These are phyloP conservation scores for Phytophthora rubi DNA, from an alignment of 352 stramenopile species.

Conservation along the genomic window DNA sequence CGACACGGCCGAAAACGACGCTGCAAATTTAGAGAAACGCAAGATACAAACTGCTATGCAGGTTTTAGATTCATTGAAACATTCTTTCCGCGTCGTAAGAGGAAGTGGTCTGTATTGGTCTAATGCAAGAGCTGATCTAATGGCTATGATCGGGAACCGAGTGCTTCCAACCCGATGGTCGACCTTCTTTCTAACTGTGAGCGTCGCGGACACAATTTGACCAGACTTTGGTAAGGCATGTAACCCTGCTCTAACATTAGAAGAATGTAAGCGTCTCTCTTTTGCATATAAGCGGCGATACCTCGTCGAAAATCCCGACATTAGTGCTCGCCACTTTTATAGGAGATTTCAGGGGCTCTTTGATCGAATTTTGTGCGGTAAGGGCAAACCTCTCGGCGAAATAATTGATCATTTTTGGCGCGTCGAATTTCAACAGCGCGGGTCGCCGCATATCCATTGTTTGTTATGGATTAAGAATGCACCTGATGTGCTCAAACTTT, in stretches of 20 bases:
- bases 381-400: slow-evolving; percentile 10
- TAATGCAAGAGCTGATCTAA: background rate
- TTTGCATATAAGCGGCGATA: background rate
- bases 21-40: too few species aligned
- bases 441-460: slow-evolving; percentile 32
- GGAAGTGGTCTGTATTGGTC: slow-evolving; percentile 2
- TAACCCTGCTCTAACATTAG: slow-evolving; percentile 6
- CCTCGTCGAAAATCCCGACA: slow-evolving; percentile 5
- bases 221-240: slow-evolving; percentile 33
- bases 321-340: slow-evolving; percentile 28
- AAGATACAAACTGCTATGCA: background rate
- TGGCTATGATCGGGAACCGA: slow-evolving; percentile 1
- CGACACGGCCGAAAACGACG: background rate
- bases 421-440: slow-evolving; percentile 8
- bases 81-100: background rate
- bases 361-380: slow-evolving; percentile 3
- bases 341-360: slow-evolving; percentile 33
- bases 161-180: background rate
- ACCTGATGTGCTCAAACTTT: slow-evolving; percentile 15
- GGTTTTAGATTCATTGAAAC: background rate
- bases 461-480: slow-evolving; percentile 28
- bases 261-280: background rate
- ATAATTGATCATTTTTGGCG: slow-evolving; percentile 33
- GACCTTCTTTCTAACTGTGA: slow-evolving; percentile 31
- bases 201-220: slow-evolving; percentile 27